Evolutionary conservation across 345 rosid genomes (phyloP), one percentile per base, ranked within the genome.

Genomic region (Gossypium thurberi): DNA sequence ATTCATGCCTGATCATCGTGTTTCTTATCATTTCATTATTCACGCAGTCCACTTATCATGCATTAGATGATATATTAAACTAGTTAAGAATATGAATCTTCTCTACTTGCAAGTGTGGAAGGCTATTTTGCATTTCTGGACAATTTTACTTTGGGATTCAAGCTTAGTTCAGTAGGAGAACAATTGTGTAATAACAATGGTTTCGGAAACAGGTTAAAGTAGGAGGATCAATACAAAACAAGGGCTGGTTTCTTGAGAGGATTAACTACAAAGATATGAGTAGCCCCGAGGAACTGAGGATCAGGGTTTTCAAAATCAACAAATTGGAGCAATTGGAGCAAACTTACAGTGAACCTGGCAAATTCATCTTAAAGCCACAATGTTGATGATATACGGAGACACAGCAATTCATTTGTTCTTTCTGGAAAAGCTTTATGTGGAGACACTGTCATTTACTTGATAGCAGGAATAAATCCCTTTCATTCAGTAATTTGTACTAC

Each of bases 291-390:
- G 97, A 92, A 82, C 74, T 86, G 72, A 86, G 93, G 80, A 91
- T 73, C 76, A 82, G 99, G 69, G 97, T 98, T 57, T 95, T 95
- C 74, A 92, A 81, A 72, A 71, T 95, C 72, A 84, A 85, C 79
- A 91, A 85, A 75, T 64, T 81, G 13, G 94, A 87, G 81, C 92
- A 91, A 75, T 78, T 89, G 72, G 97, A 89, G 77, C 77, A 85
- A 81, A 83, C 77, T 51, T 87, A 73, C 18, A 72, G 53, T 9
- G 86, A 86, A 78, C 85, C 89, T 17, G 97, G 90, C 53, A 85
- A 83, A 47, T 83, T 85, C 76, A 69, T 48, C 64, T 75, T 76
- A 75, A 78, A 84, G 55, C 81, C 79, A 65, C 40, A 33, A 33
- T 33, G 40, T 33, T 33, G 40, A 33, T 5, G 40, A 33, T 33